Percentiles rank a stretch among this genome's conserved stretches.
Evolutionary conservation across 805 yeast genomes (phyloP).

Genomic region (Yamadazyma philogaea): DNA sequence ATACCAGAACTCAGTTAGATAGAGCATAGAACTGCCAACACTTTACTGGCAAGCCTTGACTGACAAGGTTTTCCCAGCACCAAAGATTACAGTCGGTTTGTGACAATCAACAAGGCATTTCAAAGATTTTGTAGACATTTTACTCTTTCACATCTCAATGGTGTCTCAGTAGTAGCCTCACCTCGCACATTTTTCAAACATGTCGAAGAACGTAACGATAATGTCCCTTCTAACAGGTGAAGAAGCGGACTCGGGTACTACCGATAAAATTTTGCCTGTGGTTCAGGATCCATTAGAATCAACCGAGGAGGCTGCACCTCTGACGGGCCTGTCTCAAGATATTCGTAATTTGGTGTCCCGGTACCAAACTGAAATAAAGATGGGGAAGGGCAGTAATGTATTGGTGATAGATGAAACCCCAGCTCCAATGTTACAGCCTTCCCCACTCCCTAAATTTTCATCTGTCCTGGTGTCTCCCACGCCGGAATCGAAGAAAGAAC

Average conservation of each 20-base stretch:
- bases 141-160: no score
- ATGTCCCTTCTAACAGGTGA: slow-evolving; percentile 24
- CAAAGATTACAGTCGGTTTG: no score
- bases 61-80: no score
- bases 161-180: not conserved
- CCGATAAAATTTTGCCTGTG: not conserved
- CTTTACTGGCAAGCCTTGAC: no score
- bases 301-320: not conserved
- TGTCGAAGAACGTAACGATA: slow-evolving; percentile 30
- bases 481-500: not conserved
- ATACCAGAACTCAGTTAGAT: slow-evolving; percentile 64
- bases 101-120: not conserved
- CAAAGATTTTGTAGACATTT: not conserved
- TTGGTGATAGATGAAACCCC: slow-evolving; percentile 10
- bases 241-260: not conserved
- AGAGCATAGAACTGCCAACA: slow-evolving; percentile 46
- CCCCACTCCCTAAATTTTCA: slow-evolving; percentile 7
- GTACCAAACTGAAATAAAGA: slow-evolving; percentile 29
- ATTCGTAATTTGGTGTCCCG: slow-evolving; percentile 23
- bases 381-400: slow-evolving; percentile 10
- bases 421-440: slow-evolving; percentile 8
- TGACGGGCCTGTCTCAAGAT: not conserved
- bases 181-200: not conserved
- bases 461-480: not conserved
- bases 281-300: not conserved